Evolutionary conservation across 768 basidiomycete genomes (phyloP), one percentile per base, ranked within the genome.

Genomic region (Cyclocybe aegerita): DNA sequence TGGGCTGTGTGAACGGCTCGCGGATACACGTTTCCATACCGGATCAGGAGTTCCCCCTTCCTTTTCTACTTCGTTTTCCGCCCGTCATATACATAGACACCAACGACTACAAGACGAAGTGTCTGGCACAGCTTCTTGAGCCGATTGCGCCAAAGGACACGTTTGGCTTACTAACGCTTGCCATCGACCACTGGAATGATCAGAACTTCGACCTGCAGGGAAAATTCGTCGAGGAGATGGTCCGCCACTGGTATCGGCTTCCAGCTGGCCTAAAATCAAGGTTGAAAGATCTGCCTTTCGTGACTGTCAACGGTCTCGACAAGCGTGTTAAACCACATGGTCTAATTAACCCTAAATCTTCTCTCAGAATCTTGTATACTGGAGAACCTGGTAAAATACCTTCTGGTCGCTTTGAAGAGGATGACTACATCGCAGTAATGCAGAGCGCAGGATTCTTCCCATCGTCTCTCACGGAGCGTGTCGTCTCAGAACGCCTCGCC

Each of bases 401-500:
- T 14, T 60, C 57, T 3, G 36, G 49, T n/a, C 40, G 8, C 3
- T 58, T 57, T 3, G 39, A 38, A 15, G 16, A 39, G 1, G 15
- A 16, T 1, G 29, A 50, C n/a, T 54, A 46, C 1, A 33, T 45
- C 1, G 40, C 58, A 8, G 52, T 67, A 14, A 33, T 48, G 10
- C 17, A 53, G 34, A 32, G 39, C 3, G 48, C 70, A 0, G 54
- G 57, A 0, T 57, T 77, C 32, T 45, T 74, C 32, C 55, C 64
- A 31, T 48, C 49, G 1, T 40, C 49, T 0, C 63, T 78, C 6
- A 64, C 69, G 0, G n/a, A 53, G 0, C 54, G 59, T 10, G 60
- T 73, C 6, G 58, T 74, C 1, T 39, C 39, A 12, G 74, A 76
- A 23, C 70, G 73, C 1, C 66, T 75, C 31, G 43, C 51, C 7